Evolutionary conservation across 1,284 basidiomycete genomes (phyloP).

Genomic region (Puccinia triticina): DNA sequence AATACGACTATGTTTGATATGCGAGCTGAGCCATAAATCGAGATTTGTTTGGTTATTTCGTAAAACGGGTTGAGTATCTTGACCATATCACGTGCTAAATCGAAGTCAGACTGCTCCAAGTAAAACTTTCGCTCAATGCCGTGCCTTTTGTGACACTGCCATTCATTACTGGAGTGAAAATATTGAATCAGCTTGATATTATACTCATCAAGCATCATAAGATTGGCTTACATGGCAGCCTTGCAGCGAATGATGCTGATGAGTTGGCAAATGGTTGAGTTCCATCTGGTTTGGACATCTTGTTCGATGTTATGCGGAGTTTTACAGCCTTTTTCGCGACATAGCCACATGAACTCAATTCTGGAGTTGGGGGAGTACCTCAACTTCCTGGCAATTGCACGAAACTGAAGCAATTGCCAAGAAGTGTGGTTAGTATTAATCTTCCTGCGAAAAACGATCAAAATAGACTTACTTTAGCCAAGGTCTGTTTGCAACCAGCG

Average conservation of each 20-base stretch:
- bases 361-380: too few species aligned
- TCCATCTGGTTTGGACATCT: slow-evolving; percentile 11
- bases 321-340: too few species aligned
- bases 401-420: too few species aligned
- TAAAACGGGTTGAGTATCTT: not conserved
- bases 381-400: too few species aligned
- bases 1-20: not conserved
- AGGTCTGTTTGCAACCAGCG: too few species aligned
- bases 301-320: too few species aligned
- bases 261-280: not conserved
- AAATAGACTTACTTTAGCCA: not conserved
- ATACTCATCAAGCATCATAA: not conserved
- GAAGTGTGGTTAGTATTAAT: not conserved
- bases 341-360: too few species aligned
- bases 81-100: not conserved
- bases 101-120: not conserved
- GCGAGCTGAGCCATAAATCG: not conserved
- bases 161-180: too few species aligned
- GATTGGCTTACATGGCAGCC: not conserved
- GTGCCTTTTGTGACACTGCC: too few species aligned
- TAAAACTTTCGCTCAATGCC: not conserved
- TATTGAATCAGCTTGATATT: too few species aligned
- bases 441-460: too few species aligned
- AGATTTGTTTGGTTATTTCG: not conserved
- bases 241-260: not conserved